These are phyloP conservation scores for Rhynchosporium agropyri DNA, from an alignment of 2,329 filamentous ascomycete species.

Conservation along the genomic window DNA sequence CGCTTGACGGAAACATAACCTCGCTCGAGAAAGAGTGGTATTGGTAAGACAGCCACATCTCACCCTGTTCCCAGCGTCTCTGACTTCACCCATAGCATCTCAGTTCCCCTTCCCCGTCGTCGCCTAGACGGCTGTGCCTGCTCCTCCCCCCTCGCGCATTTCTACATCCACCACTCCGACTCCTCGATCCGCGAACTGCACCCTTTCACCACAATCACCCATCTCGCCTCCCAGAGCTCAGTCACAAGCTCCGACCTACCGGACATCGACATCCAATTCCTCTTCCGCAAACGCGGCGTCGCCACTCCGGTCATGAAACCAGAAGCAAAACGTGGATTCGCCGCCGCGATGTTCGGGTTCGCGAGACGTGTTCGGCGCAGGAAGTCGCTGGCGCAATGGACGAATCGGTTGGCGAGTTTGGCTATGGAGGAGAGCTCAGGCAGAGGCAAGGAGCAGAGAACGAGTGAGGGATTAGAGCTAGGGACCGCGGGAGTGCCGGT, in stretches of 20 bases:
- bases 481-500: not conserved
- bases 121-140: conserved; percentile 38
- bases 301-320: not conserved
- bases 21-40: conserved; percentile 37
- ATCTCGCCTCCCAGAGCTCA: conserved; percentile 26
- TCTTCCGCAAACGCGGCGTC: conserved; percentile 14
- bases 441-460: not conserved
- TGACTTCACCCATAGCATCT: conserved; percentile 24
- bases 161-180: conserved; percentile 37
- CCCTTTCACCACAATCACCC: conserved; percentile 39
- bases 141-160: conserved; percentile 38
- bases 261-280: conserved; percentile 27
- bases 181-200: conserved; percentile 39
- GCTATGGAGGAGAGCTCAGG: not conserved
- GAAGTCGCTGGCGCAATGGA: conserved; percentile 5
- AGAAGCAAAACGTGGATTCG: conserved; percentile 10
- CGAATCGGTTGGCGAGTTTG: conserved; percentile 8
- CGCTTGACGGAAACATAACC: conserved; percentile 29
- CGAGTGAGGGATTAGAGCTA: not conserved
- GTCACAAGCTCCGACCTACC: conserved; percentile 11
- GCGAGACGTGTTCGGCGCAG: conserved; percentile 1
- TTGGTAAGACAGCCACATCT: conserved; percentile 24
- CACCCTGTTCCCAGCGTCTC: not conserved
- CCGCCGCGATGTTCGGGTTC: conserved; percentile 5
- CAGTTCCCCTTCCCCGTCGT: conserved; percentile 32